Conservation (phyloP, 208 protist species). For the Endotrypanum monterogeii region DNA sequence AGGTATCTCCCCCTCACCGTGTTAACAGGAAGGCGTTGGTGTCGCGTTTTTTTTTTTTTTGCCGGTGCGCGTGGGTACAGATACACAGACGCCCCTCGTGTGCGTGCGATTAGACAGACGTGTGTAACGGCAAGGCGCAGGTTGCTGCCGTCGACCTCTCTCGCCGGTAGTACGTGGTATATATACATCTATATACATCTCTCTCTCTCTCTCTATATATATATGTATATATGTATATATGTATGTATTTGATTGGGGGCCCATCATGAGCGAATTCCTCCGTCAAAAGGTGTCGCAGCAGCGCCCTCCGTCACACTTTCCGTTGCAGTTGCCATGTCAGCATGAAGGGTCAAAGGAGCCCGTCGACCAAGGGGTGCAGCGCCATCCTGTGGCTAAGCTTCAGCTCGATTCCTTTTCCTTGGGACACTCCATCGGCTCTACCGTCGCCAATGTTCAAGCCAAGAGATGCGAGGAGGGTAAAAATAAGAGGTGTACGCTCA, state of each 20-base stretch:
- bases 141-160: too few relatives aligned
- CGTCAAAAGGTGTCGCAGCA: slow-evolving; percentile 8
- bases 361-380: not conserved
- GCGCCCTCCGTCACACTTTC: slow-evolving; percentile 12
- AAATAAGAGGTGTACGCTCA: not conserved
- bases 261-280: slow-evolving; percentile 13
- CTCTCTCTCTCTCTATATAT: too few relatives aligned
- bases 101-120: too few relatives aligned
- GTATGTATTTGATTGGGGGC: not conserved
- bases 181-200: too few relatives aligned
- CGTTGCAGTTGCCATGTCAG: slow-evolving; percentile 6
- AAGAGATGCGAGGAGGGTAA: not conserved
- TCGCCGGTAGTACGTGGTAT: too few relatives aligned
- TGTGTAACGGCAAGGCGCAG: too few relatives aligned
- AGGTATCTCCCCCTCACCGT: too few relatives aligned
- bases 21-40: too few relatives aligned
- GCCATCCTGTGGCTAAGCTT: not conserved
- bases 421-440: not conserved
- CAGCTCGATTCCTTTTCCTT: slow-evolving; percentile 20
- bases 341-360: slow-evolving; percentile 3
- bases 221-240: too few relatives aligned
- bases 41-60: too few relatives aligned
- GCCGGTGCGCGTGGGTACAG: too few relatives aligned
- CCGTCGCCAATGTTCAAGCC: not conserved
- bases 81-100: too few relatives aligned